Evolutionary conservation across 805 yeast species (phyloP), one percentile per base, ranked within the genome.

Genomic region (Starmera caribaea): DNA sequence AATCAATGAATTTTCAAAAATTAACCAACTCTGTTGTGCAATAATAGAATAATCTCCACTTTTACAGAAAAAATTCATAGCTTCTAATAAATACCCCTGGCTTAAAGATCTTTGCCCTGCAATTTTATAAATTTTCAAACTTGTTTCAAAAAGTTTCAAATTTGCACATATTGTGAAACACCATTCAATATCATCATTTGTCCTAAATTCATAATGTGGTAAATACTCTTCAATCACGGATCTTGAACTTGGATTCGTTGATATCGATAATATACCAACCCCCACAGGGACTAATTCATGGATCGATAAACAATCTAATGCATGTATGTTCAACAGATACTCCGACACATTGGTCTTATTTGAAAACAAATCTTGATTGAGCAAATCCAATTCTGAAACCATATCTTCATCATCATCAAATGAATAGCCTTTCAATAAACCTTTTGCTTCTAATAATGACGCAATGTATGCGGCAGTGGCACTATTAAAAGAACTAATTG

Each of bases 151-250:
- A 33, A 82, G 55, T 48, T 72, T 74, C 54, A 82, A 65, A 48
- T 79, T 71, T 11, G 88, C 83, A 61, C 90, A 81, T 5, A 83
- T 65, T 3, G 85, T 73, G 38, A 83, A 61, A 35, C 80, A 73
- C 90, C 90, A 83, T 56, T 83, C 92, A 44, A 81, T 67, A 53
- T 83, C 94, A 54, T 82, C 89, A 51, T 79, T 81, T 8, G 79
- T 78, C 39, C 69, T 61, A 50, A 77, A 78, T 34, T 77, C 66
- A 52, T 66, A 82, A 16, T 68, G 69, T 5, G 86, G 85, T 30
- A 83, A 59, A 36, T 74, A 67, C 43, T 75, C 78, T 4, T 75
- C 68, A 30, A 83, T 66, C 1, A 74, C 68, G 12, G 59, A 59
- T 38, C 66, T 54, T 3, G 74, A 57, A 16, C 61, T 61, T 11